phyloP scores from a whole-genome alignment of 495 filamentous ascomycete genomes.

The Podospora sp. region DNA sequence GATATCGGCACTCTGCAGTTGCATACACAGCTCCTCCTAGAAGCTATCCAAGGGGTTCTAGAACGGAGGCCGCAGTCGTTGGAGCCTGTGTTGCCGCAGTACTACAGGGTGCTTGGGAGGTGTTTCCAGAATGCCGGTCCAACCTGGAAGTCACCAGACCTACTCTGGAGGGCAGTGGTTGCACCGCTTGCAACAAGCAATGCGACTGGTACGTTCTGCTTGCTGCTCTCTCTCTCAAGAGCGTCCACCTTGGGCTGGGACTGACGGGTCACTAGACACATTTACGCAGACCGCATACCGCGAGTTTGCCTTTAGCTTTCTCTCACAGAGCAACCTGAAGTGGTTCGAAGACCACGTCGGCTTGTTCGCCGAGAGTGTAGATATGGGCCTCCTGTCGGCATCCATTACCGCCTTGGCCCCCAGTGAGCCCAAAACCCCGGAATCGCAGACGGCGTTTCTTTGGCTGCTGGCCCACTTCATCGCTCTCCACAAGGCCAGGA shows the following conservation, averaged over 20 bases:
- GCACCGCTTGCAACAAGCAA: slow-evolving; percentile 25
- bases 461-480: slow-evolving; percentile 86
- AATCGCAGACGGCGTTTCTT: slow-evolving; percentile 46
- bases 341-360: slow-evolving; percentile 27
- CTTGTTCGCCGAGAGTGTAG: slow-evolving; percentile 26
- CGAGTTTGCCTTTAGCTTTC: slow-evolving; percentile 43
- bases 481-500: slow-evolving; percentile 61
- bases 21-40: slow-evolving; percentile 22
- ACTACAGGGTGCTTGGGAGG: slow-evolving; percentile 30
- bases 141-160: slow-evolving; percentile 5
- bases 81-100: slow-evolving; percentile 21
- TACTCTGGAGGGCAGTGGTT: slow-evolving; percentile 23
- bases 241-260: background rate
- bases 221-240: background rate
- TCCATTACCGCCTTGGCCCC: slow-evolving; percentile 17
- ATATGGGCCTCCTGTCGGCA: slow-evolving; percentile 34
- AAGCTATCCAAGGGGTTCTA: slow-evolving; percentile 19
- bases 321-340: slow-evolving; percentile 33
- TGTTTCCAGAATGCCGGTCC: slow-evolving; percentile 26
- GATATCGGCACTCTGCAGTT: background rate
- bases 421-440: slow-evolving; percentile 23
- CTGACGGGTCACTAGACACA: slow-evolving; percentile 18
- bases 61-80: slow-evolving; percentile 22
- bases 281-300: slow-evolving; percentile 35
- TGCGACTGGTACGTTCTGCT: slow-evolving; percentile 25